Evolutionary conservation across 148 eudicot genomes (phyloP), one percentile per base, ranked within the genome.

Genomic region (Rhododendron simsii): DNA sequence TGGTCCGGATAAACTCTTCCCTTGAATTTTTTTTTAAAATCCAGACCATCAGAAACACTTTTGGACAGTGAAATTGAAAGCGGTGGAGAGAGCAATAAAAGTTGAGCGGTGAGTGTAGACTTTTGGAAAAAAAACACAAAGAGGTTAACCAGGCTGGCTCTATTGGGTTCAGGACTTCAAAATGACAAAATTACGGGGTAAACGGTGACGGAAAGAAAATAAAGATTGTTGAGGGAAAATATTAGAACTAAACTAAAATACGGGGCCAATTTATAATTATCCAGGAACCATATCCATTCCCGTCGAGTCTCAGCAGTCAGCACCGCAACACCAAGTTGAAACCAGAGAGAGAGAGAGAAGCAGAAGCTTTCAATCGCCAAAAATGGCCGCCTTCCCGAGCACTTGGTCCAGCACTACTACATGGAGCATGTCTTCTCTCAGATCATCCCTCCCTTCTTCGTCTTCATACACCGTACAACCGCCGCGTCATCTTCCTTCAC

Each of bases 361-460:
- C 16, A 6, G 83, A 80, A 80, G 61, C 41, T 18, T 48, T 81
- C 84, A 57, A 57, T 81, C 59, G 45, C 84, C 53, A 2, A 13
- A 12, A 61, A 82, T 76, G 86, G 86, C 82, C 3, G 63, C 84
- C 30, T 45, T 77, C 44, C 47, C 83, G 20, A 85, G 78, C 33
- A 47, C 85, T 73, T 76, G 78, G 44, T 30, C 86, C 10, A 84
- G 9, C 33, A 81, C 91, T 13, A 86, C 92, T 13, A 87, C 93
- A 84, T 92, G 96, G 96, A 91, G 87, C 81, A 93, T 92, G 94
- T 88, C 94, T 30, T 85, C 91, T 73, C 93, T 93, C 20, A 86
- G 88, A 85, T 85, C 92, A 10, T 88, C 94, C 26, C 83, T 93
- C 71, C 95, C 95, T 59, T 82, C 93, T 11, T 81, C 89, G 16